Evolutionary conservation across 176 grass and related monocot genomes (phyloP).

Genomic region (Zoysia japonica): DNA sequence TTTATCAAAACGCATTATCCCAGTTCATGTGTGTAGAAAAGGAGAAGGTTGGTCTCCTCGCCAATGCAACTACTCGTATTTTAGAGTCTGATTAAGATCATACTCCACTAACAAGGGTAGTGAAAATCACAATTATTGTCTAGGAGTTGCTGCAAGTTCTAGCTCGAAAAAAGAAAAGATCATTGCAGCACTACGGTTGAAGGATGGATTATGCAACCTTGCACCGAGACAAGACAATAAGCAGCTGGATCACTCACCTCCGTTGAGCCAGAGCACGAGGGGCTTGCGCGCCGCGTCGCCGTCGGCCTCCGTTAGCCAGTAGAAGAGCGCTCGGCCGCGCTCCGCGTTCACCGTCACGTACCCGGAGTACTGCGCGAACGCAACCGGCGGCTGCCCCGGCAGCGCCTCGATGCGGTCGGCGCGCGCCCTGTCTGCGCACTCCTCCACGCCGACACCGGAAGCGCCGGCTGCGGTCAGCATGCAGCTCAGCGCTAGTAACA

Average conservation of each 20-base stretch:
- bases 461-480: background rate
- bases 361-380: slow-evolving; percentile 82
- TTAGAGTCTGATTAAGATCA: too few relatives aligned
- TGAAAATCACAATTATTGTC: background rate
- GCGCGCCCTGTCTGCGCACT: slow-evolving; percentile 40
- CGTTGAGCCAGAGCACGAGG: slow-evolving; percentile 98
- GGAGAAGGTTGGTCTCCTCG: too few relatives aligned
- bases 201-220: background rate
- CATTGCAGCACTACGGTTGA: too few relatives aligned
- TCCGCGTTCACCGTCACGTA: slow-evolving; percentile 77
- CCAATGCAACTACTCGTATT: slow-evolving; percentile 27
- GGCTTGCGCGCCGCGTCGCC: slow-evolving; percentile 61
- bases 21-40: too few relatives aligned
- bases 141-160: background rate
- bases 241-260: slow-evolving; percentile 51
- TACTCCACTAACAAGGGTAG: too few relatives aligned
- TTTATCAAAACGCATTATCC: background rate
- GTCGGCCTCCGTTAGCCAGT: slow-evolving; percentile 91
- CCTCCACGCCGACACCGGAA: background rate
- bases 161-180: background rate
- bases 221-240: too few relatives aligned
- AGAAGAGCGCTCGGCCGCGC: slow-evolving; percentile 88
- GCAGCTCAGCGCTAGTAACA: background rate
- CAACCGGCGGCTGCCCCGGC: slow-evolving; percentile 79
- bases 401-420: slow-evolving; percentile 62